Percentiles rank a stretch among this genome's conserved stretches.
Conservation (phyloP, 305 asterid species). For the Solanum chacoense region DNA sequence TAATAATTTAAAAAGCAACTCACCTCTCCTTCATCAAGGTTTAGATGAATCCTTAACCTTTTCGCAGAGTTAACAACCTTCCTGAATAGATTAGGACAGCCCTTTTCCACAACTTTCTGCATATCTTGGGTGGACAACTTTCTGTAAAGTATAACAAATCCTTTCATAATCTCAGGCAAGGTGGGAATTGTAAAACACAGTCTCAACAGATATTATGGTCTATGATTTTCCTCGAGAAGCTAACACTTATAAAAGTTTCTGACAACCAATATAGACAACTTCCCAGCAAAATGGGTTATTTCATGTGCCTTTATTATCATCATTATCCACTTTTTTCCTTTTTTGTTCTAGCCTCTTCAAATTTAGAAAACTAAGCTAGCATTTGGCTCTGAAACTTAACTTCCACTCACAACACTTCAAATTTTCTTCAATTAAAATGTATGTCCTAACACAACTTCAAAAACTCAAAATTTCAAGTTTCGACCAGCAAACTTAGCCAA, state of each 20-base stretch:
- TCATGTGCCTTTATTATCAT: not conserved
- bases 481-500: not conserved
- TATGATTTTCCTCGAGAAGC: not conserved
- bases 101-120: constrained; percentile 57
- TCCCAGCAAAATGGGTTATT: not conserved
- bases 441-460: not conserved
- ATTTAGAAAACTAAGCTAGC: not conserved
- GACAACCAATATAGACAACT: not conserved
- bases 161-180: not conserved
- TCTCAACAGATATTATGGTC: not conserved
- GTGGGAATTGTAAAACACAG: not conserved
- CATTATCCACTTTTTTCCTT: not conserved
- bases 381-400: not conserved
- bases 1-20: constrained; percentile 10
- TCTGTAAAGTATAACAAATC: constrained; percentile 29
- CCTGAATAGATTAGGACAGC: constrained; percentile 68
- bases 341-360: not conserved
- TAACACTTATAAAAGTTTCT: not conserved
- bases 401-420: not conserved
- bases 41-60: constrained; percentile 69
- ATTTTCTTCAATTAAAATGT: not conserved
- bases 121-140: constrained; percentile 55
- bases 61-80: constrained; percentile 83
- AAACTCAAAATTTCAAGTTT: not conserved
- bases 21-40: constrained; percentile 76